A percentile compares a stretch with the other conserved stretches of the same genome.
Evolutionary conservation across 257 asterid species (phyloP).

Genomic region (Cinchona pubescens): DNA sequence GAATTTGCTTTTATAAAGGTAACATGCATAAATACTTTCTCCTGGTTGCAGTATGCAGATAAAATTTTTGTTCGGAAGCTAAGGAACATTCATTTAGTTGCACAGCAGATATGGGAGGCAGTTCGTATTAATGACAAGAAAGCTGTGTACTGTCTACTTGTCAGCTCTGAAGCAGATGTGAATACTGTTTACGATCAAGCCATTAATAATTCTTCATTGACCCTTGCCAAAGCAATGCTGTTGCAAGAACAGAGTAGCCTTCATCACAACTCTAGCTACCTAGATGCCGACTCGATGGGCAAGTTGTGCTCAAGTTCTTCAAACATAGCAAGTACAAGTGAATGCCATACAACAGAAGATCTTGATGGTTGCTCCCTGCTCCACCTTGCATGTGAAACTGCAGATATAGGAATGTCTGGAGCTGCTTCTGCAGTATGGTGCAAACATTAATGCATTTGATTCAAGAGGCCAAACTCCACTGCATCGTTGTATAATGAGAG

Average conservation of each 20-base stretch:
- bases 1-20: background rate
- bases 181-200: conserved; percentile 56
- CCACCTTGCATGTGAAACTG: conserved; percentile 90
- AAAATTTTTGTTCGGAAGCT: conserved; percentile 70
- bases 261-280: conserved; percentile 44
- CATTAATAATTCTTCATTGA: conserved; percentile 52
- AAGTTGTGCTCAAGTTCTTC: conserved; percentile 33
- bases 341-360: conserved; percentile 34
- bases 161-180: conserved; percentile 67
- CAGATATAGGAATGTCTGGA: conserved; percentile 95
- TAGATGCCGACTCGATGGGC: conserved; percentile 35
- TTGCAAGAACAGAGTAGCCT: conserved; percentile 63
- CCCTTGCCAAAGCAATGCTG: conserved; percentile 92
- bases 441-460: conserved; percentile 72
- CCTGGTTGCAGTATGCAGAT: conserved; percentile 74
- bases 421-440: conserved; percentile 92
- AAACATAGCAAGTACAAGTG: conserved; percentile 44
- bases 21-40: conserved; percentile 8
- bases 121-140: conserved; percentile 80
- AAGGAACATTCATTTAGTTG: conserved; percentile 55
- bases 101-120: conserved; percentile 85
- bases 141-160: conserved; percentile 71
- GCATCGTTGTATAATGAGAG: conserved; percentile 65
- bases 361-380: conserved; percentile 72
- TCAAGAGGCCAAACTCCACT: conserved; percentile 71